Percentiles rank a stretch among this genome's conserved stretches.
phyloP scores from a whole-genome alignment of 257 asterid genomes.

The Solanum habrochaites region DNA sequence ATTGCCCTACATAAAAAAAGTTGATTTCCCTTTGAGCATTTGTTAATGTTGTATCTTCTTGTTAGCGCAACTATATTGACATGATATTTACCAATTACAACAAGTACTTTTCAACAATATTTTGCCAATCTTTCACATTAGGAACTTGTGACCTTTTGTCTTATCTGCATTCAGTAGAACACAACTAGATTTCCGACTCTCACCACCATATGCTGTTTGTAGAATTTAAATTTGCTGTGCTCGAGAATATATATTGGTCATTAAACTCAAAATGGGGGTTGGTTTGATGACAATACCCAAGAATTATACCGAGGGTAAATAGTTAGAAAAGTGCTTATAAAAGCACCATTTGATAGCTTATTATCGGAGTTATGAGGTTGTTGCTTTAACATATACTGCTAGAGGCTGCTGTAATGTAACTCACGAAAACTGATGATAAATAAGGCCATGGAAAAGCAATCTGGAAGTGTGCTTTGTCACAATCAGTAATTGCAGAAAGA shows the following conservation, averaged over 20 bases:
- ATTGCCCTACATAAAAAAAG: background rate
- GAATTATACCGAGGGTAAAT: background rate
- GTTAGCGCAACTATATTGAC: background rate
- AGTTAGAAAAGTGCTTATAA: background rate
- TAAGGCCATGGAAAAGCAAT: background rate
- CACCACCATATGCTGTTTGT: background rate
- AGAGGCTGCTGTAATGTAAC: background rate
- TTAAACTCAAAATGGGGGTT: background rate
- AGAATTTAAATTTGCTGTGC: background rate
- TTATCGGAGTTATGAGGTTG: background rate
- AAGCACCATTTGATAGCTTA: background rate
- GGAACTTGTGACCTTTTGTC: background rate
- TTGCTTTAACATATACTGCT: background rate
- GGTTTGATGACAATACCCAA: background rate
- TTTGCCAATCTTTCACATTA: background rate
- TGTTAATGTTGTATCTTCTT: background rate
- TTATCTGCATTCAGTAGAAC: background rate
- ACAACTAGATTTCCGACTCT: background rate
- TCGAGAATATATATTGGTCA: background rate
- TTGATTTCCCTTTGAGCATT: background rate
- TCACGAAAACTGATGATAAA: background rate
- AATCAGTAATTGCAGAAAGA: slow-evolving; percentile 42
- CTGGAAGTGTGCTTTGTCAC: background rate
- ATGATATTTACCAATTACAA: background rate
- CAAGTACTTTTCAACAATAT: background rate